Conservation (phyloP, 139 green algal species). For the Chlorella sp. region DNA sequence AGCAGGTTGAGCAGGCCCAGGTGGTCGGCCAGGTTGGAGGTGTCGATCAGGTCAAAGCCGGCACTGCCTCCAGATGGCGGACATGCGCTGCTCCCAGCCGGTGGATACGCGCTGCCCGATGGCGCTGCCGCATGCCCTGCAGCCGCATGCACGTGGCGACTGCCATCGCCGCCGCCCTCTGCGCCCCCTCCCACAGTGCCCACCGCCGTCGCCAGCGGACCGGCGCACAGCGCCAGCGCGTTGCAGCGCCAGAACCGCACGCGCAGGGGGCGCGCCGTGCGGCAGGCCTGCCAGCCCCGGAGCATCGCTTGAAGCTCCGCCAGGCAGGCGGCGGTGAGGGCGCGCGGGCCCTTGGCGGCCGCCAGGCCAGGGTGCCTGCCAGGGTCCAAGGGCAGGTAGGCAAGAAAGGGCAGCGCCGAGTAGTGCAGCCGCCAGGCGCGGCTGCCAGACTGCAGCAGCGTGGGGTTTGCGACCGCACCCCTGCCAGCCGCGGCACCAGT, state of each 20-base stretch:
- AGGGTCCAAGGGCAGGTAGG: background rate
- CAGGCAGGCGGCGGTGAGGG: conserved; percentile 9
- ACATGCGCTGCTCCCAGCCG: too few relatives aligned
- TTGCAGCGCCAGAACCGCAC: background rate
- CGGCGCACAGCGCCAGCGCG: conserved; percentile 6
- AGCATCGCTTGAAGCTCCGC: background rate
- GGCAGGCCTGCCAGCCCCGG: conserved; percentile 14
- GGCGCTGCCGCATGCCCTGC: background rate
- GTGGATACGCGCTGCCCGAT: too few relatives aligned
- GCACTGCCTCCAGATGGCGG: too few relatives aligned
- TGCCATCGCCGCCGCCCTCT: background rate
- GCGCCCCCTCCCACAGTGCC: background rate
- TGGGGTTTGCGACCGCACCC: background rate
- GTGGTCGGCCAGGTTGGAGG: conserved; percentile 13
- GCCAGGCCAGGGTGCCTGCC: background rate
- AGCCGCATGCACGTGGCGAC: too few relatives aligned
- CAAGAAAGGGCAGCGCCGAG: background rate
- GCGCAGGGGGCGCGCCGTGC: background rate
- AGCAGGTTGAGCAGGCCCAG: conserved; percentile 15
- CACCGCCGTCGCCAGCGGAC: background rate
- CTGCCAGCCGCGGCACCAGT: background rate
- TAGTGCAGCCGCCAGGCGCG: conserved; percentile 7
- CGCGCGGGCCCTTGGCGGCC: background rate
- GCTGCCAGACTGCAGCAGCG: background rate
- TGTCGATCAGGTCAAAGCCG: background rate